phyloP scores from a whole-genome alignment of 2,329 filamentous ascomycete genomes.

The Venturia carpophila region DNA sequence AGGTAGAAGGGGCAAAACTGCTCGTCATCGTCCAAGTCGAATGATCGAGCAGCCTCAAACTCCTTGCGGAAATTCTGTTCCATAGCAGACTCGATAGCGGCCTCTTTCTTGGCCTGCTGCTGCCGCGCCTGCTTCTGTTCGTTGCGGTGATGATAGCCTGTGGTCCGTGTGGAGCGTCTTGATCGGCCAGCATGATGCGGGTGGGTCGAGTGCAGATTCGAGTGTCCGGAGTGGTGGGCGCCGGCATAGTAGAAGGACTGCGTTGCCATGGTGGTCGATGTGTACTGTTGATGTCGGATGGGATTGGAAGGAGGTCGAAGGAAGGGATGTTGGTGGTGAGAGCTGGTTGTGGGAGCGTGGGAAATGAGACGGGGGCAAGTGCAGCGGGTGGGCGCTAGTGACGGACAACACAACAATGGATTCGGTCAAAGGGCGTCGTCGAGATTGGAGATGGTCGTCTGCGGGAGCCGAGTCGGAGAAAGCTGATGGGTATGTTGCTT shows the following conservation, averaged over 20 bases:
- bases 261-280: conserved; percentile 34
- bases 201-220: conserved; percentile 53
- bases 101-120: conserved; percentile 78
- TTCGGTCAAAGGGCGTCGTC: neutral
- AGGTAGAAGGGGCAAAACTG: conserved; percentile 85
- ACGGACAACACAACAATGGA: neutral
- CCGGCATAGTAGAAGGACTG: conserved; percentile 40
- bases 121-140: conserved; percentile 52
- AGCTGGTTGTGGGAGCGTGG: neutral
- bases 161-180: conserved; percentile 72
- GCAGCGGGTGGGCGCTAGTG: neutral
- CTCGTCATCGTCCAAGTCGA: conserved; percentile 92
- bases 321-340: neutral
- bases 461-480: neutral
- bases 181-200: conserved; percentile 78
- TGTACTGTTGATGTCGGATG: neutral
- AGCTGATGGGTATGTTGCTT: neutral
- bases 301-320: neutral
- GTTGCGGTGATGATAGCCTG: conserved; percentile 75
- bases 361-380: neutral
- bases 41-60: conserved; percentile 86
- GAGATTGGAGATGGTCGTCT: neutral
- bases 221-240: conserved; percentile 41
- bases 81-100: conserved; percentile 58
- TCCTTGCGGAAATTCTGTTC: conserved; percentile 73